Evolutionary conservation across 441 rosid species (phyloP), one percentile per base, ranked within the genome.

Genomic region (Lepidium campestre): DNA sequence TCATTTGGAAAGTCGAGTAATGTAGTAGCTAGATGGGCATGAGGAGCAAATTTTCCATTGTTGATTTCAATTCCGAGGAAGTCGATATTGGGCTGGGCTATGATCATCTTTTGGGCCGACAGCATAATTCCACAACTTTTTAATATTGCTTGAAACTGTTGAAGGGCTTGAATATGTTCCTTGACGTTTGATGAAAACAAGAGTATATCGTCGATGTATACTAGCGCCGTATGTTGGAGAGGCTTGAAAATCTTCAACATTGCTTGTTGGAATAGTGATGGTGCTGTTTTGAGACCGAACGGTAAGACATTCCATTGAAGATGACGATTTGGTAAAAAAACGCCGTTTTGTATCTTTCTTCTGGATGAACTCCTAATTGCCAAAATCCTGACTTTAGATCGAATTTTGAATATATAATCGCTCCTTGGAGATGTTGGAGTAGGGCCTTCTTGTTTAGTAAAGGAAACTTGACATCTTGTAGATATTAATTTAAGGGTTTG

Each of bases 131-230:
- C 3, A 1, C 14, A 50, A 1, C 14, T 0, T 7, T 25, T 49
- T 0, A 25, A 2, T 0, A 29, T 50, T 0, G 1, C 0, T 0
- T 50, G 13, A 1, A 29, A 50, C 1, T 27, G 17, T 0, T 10
- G 2, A 0, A 34, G 27, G 0, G 5, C 0, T 0, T 10, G 15
- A 1, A 18, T 3, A 8, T 55, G 42, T 0, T 18, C 25, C 0
- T 35, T 3, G 1, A 5, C 14, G 1, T 6, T 7, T 2, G 23
- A 1, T 4, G 25, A 53, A 0, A 53, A 32, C 1, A 52, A 3
- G 0, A 53, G 40, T 0, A 29, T 53, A 0, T 52, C 57, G 1
- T 31, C 19, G 7, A 31, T 52, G 12, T 52, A 52, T 14, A n/a
- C n/a, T n/a, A n/a, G n/a, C n/a, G 12, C 4, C 13, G 54, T 48